These are phyloP conservation scores for Suillus ampliporus DNA, from an alignment of 768 basidiomycete species.

Conservation along the genomic window DNA sequence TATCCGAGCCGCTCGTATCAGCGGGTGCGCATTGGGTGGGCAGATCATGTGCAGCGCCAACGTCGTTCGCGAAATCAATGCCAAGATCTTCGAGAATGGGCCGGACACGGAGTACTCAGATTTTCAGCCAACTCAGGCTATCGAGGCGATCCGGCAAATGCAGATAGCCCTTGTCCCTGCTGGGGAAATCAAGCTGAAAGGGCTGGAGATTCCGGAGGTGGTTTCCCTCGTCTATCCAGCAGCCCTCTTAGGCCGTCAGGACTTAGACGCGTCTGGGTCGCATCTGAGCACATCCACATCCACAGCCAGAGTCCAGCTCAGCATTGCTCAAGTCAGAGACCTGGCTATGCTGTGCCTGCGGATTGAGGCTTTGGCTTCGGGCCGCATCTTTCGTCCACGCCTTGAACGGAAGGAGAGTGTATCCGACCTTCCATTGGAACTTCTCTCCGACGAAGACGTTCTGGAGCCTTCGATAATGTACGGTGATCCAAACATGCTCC, in stretches of 20 bases:
- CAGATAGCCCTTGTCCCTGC: constrained; percentile 74
- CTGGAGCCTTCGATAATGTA: constrained; percentile 47
- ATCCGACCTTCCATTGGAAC: constrained; percentile 20
- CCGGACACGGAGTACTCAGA: constrained; percentile 66
- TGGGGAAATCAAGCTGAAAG: constrained; percentile 93
- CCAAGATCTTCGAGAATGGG: constrained; percentile 58
- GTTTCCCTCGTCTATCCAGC: constrained; percentile 86
- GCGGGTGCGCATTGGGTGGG: constrained; percentile 83
- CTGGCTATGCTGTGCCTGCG: constrained; percentile 77
- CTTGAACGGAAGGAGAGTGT: constrained; percentile 47
- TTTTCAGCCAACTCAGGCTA: constrained; percentile 58
- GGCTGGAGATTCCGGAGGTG: constrained; percentile 88
- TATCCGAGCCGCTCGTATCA: constrained; percentile 89
- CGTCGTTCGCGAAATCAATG: constrained; percentile 79
- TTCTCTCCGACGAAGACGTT: constrained; percentile 25
- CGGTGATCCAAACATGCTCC: constrained; percentile 64
- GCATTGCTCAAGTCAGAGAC: constrained; percentile 74
- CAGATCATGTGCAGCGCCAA: constrained; percentile 93
- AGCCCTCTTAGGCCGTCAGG: constrained; percentile 72
- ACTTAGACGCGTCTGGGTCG: constrained; percentile 47
- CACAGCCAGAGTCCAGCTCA: constrained; percentile 60
- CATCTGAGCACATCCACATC: constrained; percentile 17
- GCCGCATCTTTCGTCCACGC: constrained; percentile 59
- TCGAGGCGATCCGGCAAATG: constrained; percentile 78
- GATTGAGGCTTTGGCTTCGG: constrained; percentile 75